These are phyloP conservation scores for Telfairia occidentalis DNA, from an alignment of 331 rosid genomes.

Conservation along the genomic window DNA sequence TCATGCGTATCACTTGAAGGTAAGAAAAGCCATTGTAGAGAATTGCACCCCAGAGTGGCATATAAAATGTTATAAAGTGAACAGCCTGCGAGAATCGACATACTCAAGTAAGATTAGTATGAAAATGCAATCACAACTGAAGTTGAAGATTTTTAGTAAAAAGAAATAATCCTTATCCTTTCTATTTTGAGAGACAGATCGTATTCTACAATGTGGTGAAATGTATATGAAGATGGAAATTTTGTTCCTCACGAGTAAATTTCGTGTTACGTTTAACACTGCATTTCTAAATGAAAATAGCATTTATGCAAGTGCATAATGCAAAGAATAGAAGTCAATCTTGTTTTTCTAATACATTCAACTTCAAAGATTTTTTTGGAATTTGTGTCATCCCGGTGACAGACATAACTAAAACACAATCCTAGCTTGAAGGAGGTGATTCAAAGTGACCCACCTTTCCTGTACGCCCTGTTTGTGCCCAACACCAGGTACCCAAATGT, in stretches of 20 bases:
- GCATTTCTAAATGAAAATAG: neutral
- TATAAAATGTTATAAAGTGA: constrained; percentile 80
- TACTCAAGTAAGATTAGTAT: neutral
- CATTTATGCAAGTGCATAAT: neutral
- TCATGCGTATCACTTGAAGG: constrained; percentile 91
- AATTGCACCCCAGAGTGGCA: constrained; percentile 98
- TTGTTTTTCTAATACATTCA: too few relatives aligned
- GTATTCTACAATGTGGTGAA: neutral
- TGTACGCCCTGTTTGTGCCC: constrained; percentile 62
- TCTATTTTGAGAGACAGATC: neutral
- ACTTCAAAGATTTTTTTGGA: neutral
- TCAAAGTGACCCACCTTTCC: constrained; percentile 56
- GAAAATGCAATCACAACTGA: constrained; percentile 4
- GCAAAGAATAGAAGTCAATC: neutral
- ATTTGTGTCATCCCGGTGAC: neutral
- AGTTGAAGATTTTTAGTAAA: neutral
- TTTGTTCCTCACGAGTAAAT: neutral
- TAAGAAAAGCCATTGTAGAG: constrained; percentile 87
- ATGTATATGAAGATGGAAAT: neutral
- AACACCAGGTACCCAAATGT: constrained; percentile 74
- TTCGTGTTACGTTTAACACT: neutral
- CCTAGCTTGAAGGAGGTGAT: neutral
- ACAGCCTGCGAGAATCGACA: constrained; percentile 51
- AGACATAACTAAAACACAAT: neutral
- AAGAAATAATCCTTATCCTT: neutral